Percentiles rank a stretch among this genome's conserved stretches.
Evolutionary conservation across 257 asterid species (phyloP).

Genomic region (Salvia rosmarinus): DNA sequence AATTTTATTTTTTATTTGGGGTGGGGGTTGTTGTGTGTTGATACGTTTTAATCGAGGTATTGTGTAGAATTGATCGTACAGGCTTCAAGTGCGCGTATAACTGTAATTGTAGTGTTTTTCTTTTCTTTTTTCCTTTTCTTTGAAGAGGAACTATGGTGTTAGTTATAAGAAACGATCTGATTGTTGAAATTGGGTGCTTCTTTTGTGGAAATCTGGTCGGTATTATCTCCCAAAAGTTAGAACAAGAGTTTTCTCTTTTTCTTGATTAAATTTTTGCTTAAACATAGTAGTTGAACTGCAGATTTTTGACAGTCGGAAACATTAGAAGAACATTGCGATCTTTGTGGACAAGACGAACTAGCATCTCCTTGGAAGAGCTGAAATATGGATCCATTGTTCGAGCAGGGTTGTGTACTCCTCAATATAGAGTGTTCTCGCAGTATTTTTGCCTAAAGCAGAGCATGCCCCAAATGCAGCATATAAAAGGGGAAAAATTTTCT

Average conservation of each 20-base stretch:
- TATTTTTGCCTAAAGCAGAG: conserved; percentile 37
- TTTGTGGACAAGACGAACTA: conserved; percentile 28
- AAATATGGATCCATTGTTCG: conserved; percentile 43
- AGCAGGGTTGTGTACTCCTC: conserved; percentile 47
- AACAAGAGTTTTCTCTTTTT: not conserved
- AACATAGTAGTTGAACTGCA: conserved; percentile 37
- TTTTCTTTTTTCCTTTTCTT: not conserved
- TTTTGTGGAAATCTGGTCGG: not conserved
- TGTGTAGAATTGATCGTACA: not conserved
- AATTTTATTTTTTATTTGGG: not conserved
- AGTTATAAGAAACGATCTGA: not conserved
- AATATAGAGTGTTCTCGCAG: conserved; percentile 44
- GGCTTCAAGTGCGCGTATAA: not conserved
- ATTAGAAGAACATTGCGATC: conserved; percentile 41
- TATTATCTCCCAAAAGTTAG: not conserved
- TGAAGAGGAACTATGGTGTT: not conserved
- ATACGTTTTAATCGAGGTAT: not conserved
- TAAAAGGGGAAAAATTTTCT: conserved; percentile 41
- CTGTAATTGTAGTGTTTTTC: not conserved
- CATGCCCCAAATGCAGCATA: conserved; percentile 41
- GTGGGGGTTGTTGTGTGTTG: not conserved
- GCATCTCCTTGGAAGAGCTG: conserved; percentile 32
- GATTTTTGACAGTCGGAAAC: conserved; percentile 50
- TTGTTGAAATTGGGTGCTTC: not conserved
- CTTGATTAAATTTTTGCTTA: conserved; percentile 17